Conservation (phyloP, 768 basidiomycete genomes). For the Lepiota brunneoincarnata region DNA sequence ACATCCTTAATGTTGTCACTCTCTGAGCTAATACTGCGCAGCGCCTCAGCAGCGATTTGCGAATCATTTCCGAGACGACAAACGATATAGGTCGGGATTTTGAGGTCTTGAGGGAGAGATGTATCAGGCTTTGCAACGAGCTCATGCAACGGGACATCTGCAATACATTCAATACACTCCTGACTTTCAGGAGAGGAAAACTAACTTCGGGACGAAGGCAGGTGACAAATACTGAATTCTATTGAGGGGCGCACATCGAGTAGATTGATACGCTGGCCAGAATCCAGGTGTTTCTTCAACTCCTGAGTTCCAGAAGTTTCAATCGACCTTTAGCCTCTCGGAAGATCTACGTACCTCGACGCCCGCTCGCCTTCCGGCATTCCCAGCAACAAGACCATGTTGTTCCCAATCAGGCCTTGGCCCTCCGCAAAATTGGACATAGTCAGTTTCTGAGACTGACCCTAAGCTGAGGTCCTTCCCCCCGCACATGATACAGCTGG, state of each 20-base stretch:
- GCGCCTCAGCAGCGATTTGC: slow-evolving; percentile 74
- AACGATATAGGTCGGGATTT: slow-evolving; percentile 51
- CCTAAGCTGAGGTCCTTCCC: slow-evolving; percentile 14
- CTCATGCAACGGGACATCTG: slow-evolving; percentile 73
- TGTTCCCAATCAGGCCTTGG: slow-evolving; percentile 61
- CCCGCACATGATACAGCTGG: slow-evolving; percentile 78
- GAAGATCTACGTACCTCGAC: slow-evolving; percentile 33
- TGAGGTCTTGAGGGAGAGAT: slow-evolving; percentile 27
- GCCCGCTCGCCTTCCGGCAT: slow-evolving; percentile 39
- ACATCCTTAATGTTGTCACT: slow-evolving; percentile 56
- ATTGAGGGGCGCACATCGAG: slow-evolving; percentile 78
- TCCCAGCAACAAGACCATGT: slow-evolving; percentile 44
- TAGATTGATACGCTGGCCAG: slow-evolving; percentile 32
- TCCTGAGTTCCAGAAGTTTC: slow-evolving; percentile 36
- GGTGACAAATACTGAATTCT: slow-evolving; percentile 85
- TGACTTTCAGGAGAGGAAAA: slow-evolving; percentile 1
- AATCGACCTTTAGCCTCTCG: background rate
- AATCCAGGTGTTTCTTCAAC: slow-evolving; percentile 36
- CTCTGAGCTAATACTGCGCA: slow-evolving; percentile 35
- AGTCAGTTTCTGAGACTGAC: slow-evolving; percentile 44
- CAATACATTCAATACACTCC: background rate
- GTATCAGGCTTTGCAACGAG: slow-evolving; percentile 60
- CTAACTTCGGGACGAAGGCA: slow-evolving; percentile 75
- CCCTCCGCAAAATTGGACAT: slow-evolving; percentile 86
- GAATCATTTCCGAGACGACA: slow-evolving; percentile 95